These are phyloP conservation scores for Hypomontagnella monticulosa DNA, from an alignment of 495 filamentous ascomycete species.

Conservation along the genomic window DNA sequence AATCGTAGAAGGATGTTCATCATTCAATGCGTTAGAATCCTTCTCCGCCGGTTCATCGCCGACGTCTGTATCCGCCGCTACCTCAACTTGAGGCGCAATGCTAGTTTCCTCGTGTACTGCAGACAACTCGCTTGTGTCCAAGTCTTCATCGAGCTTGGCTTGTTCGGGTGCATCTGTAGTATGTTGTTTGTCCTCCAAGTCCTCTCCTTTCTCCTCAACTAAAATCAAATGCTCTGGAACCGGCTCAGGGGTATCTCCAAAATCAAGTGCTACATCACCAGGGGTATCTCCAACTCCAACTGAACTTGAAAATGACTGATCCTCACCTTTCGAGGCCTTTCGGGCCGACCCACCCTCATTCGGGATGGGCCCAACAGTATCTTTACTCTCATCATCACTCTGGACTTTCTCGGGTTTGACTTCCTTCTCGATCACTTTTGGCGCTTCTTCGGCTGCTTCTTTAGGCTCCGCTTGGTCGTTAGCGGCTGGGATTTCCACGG, in stretches of 20 bases:
- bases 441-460: background rate
- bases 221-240: constrained; percentile 26
- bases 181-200: constrained; percentile 8
- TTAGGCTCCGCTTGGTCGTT: constrained; percentile 16
- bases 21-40: background rate
- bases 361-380: constrained; percentile 49
- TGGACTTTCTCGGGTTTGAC: constrained; percentile 22
- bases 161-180: background rate
- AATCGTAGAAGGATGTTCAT: background rate
- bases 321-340: constrained; percentile 53
- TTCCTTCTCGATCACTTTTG: background rate
- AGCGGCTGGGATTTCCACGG: constrained; percentile 5
- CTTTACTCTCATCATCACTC: constrained; percentile 49
- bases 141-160: constrained; percentile 1
- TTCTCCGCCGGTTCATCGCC: background rate
- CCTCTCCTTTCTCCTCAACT: constrained; percentile 8
- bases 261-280: constrained; percentile 40
- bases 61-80: background rate
- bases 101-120: constrained; percentile 6
- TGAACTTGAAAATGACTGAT: constrained; percentile 39
- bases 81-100: constrained; percentile 3
- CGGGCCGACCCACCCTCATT: constrained; percentile 46
- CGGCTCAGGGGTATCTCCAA: constrained; percentile 36
- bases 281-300: constrained; percentile 49
- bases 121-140: constrained; percentile 3